These are phyloP conservation scores for Ananas comosus DNA, from an alignment of 176 grass and related monocot genomes.

Conservation along the genomic window DNA sequence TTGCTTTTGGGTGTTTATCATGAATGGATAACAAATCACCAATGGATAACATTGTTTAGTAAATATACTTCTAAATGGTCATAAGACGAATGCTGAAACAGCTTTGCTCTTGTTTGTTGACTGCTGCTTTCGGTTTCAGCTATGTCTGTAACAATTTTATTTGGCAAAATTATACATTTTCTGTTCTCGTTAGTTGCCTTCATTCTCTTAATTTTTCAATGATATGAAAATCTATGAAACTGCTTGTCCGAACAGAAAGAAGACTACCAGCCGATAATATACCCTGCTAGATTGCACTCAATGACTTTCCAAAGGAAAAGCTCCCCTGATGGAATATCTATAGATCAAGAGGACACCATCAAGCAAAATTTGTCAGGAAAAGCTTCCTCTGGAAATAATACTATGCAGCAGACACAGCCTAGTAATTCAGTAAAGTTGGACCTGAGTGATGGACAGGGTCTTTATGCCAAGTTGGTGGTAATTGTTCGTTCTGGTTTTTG, in stretches of 20 bases:
- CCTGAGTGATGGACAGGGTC: constrained; percentile 56
- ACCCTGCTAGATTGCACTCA: constrained; percentile 56
- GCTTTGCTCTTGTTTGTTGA: background rate
- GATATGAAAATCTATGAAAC: background rate
- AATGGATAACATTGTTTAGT: background rate
- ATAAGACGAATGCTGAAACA: background rate
- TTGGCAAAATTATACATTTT: constrained; percentile 4
- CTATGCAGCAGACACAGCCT: constrained; percentile 27
- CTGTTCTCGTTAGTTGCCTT: constrained; percentile 2
- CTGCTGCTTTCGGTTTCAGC: background rate
- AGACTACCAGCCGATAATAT: constrained; percentile 51
- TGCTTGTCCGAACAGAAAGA: constrained; percentile 23
- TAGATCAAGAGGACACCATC: constrained; percentile 4
- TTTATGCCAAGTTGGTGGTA: constrained; percentile 94
- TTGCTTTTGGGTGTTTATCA: background rate
- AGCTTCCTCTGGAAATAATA: constrained; percentile 1
- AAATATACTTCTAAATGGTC: background rate
- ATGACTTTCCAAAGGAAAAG: constrained; percentile 44
- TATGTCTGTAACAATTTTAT: background rate
- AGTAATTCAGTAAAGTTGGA: constrained; percentile 63
- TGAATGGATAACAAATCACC: background rate
- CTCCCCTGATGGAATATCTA: constrained; percentile 8
- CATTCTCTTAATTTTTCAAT: constrained; percentile 9
- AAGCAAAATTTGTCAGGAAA: constrained; percentile 22
- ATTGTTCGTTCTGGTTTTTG: constrained; percentile 21